Base-by-base conservation (phyloP, 768 basidiomycete species). In the Termitomyces eurrhizus region DNA sequence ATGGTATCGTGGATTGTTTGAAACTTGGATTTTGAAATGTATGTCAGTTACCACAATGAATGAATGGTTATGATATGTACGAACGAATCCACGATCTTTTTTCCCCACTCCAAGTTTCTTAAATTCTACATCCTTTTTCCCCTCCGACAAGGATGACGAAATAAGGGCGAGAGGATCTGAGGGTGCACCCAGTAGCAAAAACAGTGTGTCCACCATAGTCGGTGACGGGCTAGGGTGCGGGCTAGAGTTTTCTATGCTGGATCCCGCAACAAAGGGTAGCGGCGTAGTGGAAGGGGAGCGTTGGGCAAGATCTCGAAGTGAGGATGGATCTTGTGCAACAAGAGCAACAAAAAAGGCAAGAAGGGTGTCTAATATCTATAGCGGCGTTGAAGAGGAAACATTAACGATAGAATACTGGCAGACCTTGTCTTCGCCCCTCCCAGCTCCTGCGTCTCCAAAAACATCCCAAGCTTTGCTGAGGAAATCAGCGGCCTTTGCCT, bases 401-500 rank as follows among this genome's bases (percentile, higher is more conserved):
- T 12, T 46, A 8, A 24, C 18, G 12, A 21, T 42, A 26, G 21
- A 13, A 36, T 36, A 39, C 18, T 39, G n/a, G 16, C 57, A 8
- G 48, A 71, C 78, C 74, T 67, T 72, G 78, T 88, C 90, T 63
- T 89, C 85, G 7, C 79, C 81, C 44, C 73, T 73, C 1, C 86
- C 86, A 16, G 80, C 87, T 3, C 85, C 86, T 2, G 86, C 83
- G 8, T 73, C 75, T 46, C 78, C 67, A 41, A 93, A 76, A 12
- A 84, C 77, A 56, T 87, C 83, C 89, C 90, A 94, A 2, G 88
- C 85, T 42, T 80, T 81, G 14, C 75, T 72, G 32, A 87, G 78
- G 60, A 92, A 90, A 66, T 93, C 91, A 0, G 90, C 83, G 0
- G 87, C 84, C 64, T 87, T 90, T 3, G 90, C 90, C 65, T 88